phyloP scores from a whole-genome alignment of 305 asterid species.

The Fraxinus floribunda region DNA sequence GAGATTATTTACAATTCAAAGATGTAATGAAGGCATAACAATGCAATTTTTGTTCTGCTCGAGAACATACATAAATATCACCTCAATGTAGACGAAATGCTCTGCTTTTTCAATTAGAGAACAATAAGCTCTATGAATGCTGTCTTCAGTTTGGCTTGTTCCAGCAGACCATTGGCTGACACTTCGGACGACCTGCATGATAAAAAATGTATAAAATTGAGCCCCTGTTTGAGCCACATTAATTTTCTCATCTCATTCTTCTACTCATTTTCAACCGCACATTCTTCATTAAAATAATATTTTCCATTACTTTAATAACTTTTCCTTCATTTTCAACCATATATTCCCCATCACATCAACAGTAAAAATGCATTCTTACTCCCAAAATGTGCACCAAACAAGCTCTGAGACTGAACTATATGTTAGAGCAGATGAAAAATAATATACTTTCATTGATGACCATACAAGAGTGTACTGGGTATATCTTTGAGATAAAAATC shows the following conservation, averaged over 20 bases:
- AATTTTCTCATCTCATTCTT: too few species aligned
- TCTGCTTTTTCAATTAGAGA: conserved; percentile 84
- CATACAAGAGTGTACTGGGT: neutral
- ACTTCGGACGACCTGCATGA: conserved; percentile 78
- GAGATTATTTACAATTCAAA: neutral
- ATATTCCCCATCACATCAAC: too few species aligned
- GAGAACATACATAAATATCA: conserved; percentile 22
- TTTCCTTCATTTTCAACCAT: too few species aligned
- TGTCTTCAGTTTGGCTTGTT: conserved; percentile 89
- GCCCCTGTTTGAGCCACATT: too few species aligned
- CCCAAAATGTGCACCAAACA: too few species aligned
- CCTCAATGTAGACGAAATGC: conserved; percentile 89
- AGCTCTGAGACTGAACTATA: neutral
- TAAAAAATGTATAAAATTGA: neutral
- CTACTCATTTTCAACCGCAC: too few species aligned
- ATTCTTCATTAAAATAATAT: too few species aligned
- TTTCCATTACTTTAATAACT: too few species aligned
- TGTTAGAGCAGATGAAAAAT: neutral
- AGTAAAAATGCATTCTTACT: too few species aligned
- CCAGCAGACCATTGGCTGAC: conserved; percentile 99
- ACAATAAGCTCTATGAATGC: conserved; percentile 94
- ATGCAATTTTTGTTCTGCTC: neutral
- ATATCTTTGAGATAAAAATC: neutral
- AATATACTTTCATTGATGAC: neutral
- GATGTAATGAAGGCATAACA: neutral